Base-by-base conservation (phyloP, 1,284 basidiomycete species). In the Puccinia brachypodii region DNA sequence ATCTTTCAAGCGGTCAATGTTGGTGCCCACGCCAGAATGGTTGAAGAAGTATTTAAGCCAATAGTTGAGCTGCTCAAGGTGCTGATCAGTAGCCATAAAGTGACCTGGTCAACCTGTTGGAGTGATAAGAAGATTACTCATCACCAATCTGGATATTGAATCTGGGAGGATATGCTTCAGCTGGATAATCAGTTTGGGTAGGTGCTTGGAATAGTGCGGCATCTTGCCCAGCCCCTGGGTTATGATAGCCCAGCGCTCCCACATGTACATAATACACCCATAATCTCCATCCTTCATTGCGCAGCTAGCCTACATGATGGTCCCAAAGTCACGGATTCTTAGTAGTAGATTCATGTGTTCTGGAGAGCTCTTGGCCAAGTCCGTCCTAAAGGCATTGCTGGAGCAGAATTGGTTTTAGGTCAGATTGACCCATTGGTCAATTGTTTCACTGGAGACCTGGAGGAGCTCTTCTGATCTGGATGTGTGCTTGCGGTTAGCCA, bases 1-100 rank as follows among this genome's bases (percentile, higher is more conserved):
- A 33, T 76, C 58, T 33, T 76, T 76, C n/a, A 76, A 40, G 3
- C 74, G 33, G 7, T 76, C 31, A 42, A 76, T 76, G 1, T 76
- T 28, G 16, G 60, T 64, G 4, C 74, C 74, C 28, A 66, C 44
- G 31, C 64, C 64, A 9, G 64, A 68, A 44, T 68, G 64, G 40
- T 68, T 68, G 58, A 60, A 76, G 42, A 76, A 76, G 11, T 64
- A 76, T 31, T 76, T 47, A 19, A 73, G n/a, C 53, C 53, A 69
- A n/a, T 28, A 73, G 71, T 74, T 74, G 14, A 19, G 53, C 7
- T 64, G 22, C 25, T 76, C 74, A 4, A 76, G 58, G 40, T 47
- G 64, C 3, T 11, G 31, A 22, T 76, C 60, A 11, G 58, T 76
- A 9, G 74, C 74, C 0, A 76, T 25, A 64, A 64, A 64, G 25